Evolutionary conservation across 202 grass and related monocot genomes (phyloP), one percentile per base, ranked within the genome.

Genomic region (Digitaria exilis): DNA sequence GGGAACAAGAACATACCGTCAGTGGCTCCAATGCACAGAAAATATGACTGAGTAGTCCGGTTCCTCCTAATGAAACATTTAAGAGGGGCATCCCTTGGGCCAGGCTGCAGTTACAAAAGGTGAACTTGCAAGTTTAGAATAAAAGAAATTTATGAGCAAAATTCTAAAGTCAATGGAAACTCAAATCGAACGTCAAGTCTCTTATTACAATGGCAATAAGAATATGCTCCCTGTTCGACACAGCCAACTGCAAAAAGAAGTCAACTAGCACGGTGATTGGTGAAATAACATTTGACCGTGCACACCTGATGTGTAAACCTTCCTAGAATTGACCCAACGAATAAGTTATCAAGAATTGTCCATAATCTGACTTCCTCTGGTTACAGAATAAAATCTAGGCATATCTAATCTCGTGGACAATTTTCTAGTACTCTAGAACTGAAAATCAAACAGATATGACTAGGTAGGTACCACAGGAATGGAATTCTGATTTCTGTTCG

Each of bases 11-110:
- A 15, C 64, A 58, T 78, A 97, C 95, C 90, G 66, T 91, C 86
- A 48, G 90, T 93, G 59, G 93, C 69, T 80, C 88, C 95, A 84
- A 94, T 79, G 77, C 71, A 95, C 24, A 97, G 92, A 70, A 75
- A 81, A 65, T 97, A 97, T 29, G 92, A 93, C 51, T 95, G 90
- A 60, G 88, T 77, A 52, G 34, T 56, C 18, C 90, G 78, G 59
- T 91, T 84, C 84, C 92, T 94, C 82, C 54, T 89, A 59, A 97
- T 91, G 80, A 97, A 97, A 85, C 92, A 97, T 70, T 91, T 93
- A 1, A 97, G 18, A 54, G 92, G 86, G 60, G 79, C 72, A 41
- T 93, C 90, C 77, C 95, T 97, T 65, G 90, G 92, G 7, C 92
- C 95, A 79, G 95, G 95, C 92, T 97, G 80, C 75, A 86, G 73